Evolutionary conservation across 2,329 filamentous ascomycete genomes (phyloP).

Genomic region (Penicillium brasilianum): DNA sequence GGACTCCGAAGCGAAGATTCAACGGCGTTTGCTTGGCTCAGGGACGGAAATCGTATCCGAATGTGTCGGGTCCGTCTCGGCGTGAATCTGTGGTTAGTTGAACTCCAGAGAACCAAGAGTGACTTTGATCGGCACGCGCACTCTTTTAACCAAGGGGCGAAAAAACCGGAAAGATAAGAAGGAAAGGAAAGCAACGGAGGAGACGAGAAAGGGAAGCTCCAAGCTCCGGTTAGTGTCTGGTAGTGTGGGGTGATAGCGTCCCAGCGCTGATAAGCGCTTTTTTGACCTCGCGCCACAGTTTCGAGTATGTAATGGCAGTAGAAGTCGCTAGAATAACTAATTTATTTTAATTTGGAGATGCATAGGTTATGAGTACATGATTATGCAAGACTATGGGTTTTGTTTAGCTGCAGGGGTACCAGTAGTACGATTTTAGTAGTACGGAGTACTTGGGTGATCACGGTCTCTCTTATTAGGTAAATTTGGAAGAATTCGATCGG

Average conservation of each 20-base stretch:
- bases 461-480: background rate
- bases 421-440: too few species aligned
- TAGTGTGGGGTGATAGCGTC: slow-evolving; percentile 15
- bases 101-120: background rate
- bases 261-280: slow-evolving; percentile 13
- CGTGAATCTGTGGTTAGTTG: background rate
- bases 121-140: background rate
- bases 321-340: background rate
- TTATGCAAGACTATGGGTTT: background rate
- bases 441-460: background rate
- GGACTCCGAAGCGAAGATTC: slow-evolving; percentile 3
- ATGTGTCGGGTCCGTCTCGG: background rate
- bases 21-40: background rate
- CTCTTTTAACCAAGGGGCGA: background rate
- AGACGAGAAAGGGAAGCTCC: slow-evolving; percentile 10
- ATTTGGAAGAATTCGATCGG: background rate
- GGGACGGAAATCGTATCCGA: background rate
- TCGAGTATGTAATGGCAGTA: slow-evolving; percentile 7
- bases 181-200: background rate
- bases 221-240: slow-evolving; percentile 11
- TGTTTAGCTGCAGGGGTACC: background rate
- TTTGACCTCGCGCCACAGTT: slow-evolving; percentile 6
- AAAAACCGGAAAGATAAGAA: slow-evolving; percentile 12
- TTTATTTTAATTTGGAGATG: background rate
- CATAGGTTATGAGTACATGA: background rate